Percentiles rank a stretch among this genome's conserved stretches.
These are phyloP conservation scores for Spergularia bocconei DNA, from an alignment of 148 eudicot genomes.

Conservation along the genomic window DNA sequence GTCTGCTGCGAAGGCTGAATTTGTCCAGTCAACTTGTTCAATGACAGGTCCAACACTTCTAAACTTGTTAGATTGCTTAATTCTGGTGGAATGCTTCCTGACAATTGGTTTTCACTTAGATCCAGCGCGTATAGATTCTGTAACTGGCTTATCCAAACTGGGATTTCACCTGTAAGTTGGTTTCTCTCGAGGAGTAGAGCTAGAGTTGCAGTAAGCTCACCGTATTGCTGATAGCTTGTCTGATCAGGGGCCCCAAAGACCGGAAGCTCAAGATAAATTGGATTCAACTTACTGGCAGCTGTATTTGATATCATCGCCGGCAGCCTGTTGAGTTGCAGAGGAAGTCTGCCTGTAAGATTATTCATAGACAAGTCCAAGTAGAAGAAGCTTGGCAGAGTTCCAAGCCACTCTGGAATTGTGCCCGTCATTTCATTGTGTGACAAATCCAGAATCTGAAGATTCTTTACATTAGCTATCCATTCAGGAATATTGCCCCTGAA, in stretches of 20 bases:
- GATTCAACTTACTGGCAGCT: conserved; percentile 30
- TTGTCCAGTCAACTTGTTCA: conserved; percentile 55
- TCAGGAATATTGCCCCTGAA: conserved; percentile 16
- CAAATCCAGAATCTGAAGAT: conserved; percentile 56
- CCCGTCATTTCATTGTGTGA: conserved; percentile 55
- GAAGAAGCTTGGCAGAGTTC: conserved; percentile 49
- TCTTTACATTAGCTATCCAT: conserved; percentile 51
- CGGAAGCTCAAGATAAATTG: conserved; percentile 53
- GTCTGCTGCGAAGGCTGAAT: conserved; percentile 55
- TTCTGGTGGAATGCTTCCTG: conserved; percentile 58
- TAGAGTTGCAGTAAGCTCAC: conserved; percentile 26
- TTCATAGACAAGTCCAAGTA: conserved; percentile 62
- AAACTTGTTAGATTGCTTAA: conserved; percentile 57
- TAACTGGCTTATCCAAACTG: conserved; percentile 52
- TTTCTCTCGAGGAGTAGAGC: conserved; percentile 55
- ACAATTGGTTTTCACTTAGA: conserved; percentile 56
- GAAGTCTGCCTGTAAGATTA: conserved; percentile 45
- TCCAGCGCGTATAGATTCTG: conserved; percentile 52
- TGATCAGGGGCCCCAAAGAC: conserved; percentile 36
- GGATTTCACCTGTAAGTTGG: conserved; percentile 54
- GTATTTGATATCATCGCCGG: conserved; percentile 39
- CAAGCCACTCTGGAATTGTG: conserved; percentile 68
- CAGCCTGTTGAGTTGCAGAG: conserved; percentile 34
- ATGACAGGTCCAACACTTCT: conserved; percentile 54
- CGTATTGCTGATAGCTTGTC: too few species aligned